These are phyloP conservation scores for Aleurites moluccanus DNA, from an alignment of 441 rosid genomes.

Conservation along the genomic window DNA sequence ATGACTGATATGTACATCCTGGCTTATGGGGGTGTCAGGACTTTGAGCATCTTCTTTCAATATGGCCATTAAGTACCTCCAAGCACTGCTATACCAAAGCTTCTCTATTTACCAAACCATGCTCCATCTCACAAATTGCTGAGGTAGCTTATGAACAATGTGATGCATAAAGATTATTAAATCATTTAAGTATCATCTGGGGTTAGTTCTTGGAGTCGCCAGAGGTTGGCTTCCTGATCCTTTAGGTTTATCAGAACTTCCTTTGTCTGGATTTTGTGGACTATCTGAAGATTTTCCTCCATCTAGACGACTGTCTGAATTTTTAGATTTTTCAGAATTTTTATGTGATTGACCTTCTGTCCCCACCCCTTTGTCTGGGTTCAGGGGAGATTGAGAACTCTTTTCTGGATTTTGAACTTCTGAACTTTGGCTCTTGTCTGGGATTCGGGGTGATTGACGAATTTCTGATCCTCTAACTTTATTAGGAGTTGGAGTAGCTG, in stretches of 20 bases:
- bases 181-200: conserved; percentile 41
- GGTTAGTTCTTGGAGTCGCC: conserved; percentile 36
- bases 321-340: conserved; percentile 26
- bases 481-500: conserved; percentile 21
- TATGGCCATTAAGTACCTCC: conserved; percentile 9
- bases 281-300: conserved; percentile 20
- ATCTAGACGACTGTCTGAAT: conserved; percentile 23
- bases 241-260: conserved; percentile 35
- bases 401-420: conserved; percentile 28
- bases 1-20: conserved; percentile 31
- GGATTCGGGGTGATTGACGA: conserved; percentile 20
- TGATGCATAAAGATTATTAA: background rate
- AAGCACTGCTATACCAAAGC: conserved; percentile 1
- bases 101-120: conserved; percentile 13
- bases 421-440: conserved; percentile 25
- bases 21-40: no score
- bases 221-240: conserved; percentile 38
- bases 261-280: conserved; percentile 26
- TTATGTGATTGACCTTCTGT: conserved; percentile 24
- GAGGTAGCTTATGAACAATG: conserved; percentile 1
- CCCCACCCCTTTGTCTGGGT: background rate
- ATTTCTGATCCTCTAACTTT: conserved; percentile 35
- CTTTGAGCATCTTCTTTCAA: conserved; percentile 15
- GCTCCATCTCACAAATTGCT: conserved; percentile 12
- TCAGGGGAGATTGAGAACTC: background rate